Evolutionary conservation across 2,329 filamentous ascomycete genomes (phyloP), one percentile per base, ranked within the genome.

Genomic region (Zarea fungicola): DNA sequence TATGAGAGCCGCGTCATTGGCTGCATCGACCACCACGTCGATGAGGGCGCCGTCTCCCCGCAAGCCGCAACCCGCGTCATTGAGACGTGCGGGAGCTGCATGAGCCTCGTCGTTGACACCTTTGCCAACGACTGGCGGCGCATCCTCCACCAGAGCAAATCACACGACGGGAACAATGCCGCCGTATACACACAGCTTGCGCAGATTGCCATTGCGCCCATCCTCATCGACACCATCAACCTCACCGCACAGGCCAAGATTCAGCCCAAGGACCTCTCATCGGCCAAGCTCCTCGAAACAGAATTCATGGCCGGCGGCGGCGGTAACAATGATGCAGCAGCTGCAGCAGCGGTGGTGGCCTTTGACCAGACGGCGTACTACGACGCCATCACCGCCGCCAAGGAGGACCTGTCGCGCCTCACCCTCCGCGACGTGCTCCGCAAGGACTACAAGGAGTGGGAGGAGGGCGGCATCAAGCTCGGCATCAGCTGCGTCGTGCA

Each of bases 361-460:
- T 88, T 81, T 57, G 69, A 80, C 48, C 71, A 78, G 6, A 62
- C 68, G 0, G 61, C 52, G 4, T 88, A 84, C 63, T 88, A 79
- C 60, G 62, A 74, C 5, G 69, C 79, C 48, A 75, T 91, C 22
- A 71, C 74, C 1, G 65, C 65, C 5, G 83, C 87, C 5, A 91
- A 91, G 65, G 77, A 81, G 54, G 78, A 89, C 55, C 74, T 93
- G 44, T 78, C 75, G 3, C 56, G 61, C 0, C 67, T 93, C 39
- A 70, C 67, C 31, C 65, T 89, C 55, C 69, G 76, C 19, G 87
- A 91, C 56, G 76, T 91, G 32, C 66, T 92, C 45, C 75, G 85
- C 54, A 92, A 92, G 64, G 88, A 95, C 67, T 95, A 91, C 68
- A 95, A 95, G 69, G 76, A 87, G 60, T 93, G 87, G 87, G 69